phyloP scores from a whole-genome alignment of 495 filamentous ascomycete species.

The Aspergillus ostianus region DNA sequence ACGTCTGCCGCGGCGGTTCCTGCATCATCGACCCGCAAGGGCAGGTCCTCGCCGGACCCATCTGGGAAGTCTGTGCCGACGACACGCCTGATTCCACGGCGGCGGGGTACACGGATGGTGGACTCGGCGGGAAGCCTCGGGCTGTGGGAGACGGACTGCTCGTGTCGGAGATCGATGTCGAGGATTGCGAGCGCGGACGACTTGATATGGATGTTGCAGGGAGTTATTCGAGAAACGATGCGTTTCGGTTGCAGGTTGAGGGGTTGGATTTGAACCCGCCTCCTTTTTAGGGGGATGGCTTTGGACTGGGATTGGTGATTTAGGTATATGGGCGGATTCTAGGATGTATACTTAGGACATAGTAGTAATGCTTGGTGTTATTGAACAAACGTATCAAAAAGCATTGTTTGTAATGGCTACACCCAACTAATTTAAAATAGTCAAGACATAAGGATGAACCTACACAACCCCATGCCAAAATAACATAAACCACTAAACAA shows the following conservation, averaged over 20 bases:
- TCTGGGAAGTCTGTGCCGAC: slow-evolving; percentile 71
- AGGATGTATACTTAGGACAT: too few relatives aligned
- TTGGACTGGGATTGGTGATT: too few relatives aligned
- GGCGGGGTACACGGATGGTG: slow-evolving; percentile 7
- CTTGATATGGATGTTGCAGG: slow-evolving; percentile 72
- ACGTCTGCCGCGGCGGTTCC: slow-evolving; percentile 71
- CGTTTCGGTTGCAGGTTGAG: slow-evolving; percentile 74
- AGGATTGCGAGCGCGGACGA: slow-evolving; percentile 61
- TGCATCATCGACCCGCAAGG: slow-evolving; percentile 80
- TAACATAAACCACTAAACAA: too few relatives aligned
- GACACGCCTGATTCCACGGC: slow-evolving; percentile 35
- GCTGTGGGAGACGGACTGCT: slow-evolving; percentile 35
- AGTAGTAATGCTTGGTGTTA: too few relatives aligned
- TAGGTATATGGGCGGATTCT: too few relatives aligned
- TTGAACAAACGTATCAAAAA: too few relatives aligned
- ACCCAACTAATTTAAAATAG: too few relatives aligned
- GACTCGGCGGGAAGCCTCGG: background rate
- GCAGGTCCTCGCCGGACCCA: slow-evolving; percentile 70
- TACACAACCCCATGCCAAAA: too few relatives aligned
- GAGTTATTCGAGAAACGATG: slow-evolving; percentile 78
- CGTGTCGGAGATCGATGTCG: slow-evolving; percentile 55
- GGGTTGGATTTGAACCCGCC: slow-evolving; percentile 74
- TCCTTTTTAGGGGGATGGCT: slow-evolving; percentile 51
- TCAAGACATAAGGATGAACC: too few relatives aligned
- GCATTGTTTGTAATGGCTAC: too few relatives aligned